Conservation (phyloP, 225 moss, liverwort and hornwort genomes). For the Neckera pumila region DNA sequence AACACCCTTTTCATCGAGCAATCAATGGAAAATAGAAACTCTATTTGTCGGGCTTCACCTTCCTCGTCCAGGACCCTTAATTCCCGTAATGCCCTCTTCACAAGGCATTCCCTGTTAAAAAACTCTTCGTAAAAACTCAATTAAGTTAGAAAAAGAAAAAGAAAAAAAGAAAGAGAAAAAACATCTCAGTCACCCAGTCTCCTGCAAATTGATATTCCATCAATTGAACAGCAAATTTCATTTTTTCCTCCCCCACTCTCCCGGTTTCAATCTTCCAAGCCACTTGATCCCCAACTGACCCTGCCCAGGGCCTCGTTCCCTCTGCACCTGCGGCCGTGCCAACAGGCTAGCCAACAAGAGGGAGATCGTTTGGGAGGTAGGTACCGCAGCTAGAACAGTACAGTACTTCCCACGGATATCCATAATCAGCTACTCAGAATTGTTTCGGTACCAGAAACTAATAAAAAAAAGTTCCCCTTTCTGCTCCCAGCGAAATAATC, state of each 20-base stretch:
- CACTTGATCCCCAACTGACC: neutral
- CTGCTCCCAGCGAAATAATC: neutral
- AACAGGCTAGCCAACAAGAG: neutral
- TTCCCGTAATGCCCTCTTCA: too few species aligned
- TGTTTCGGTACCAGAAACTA: neutral
- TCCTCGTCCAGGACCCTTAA: too few species aligned
- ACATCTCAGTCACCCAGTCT: too few species aligned
- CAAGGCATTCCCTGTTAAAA: too few species aligned
- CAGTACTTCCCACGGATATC: neutral
- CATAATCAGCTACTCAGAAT: neutral
- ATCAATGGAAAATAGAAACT: too few species aligned
- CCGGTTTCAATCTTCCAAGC: neutral
- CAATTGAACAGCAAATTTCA: too few species aligned
- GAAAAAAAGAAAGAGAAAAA: neutral
- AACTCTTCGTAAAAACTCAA: neutral
- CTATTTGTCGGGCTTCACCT: too few species aligned
- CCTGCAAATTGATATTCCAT: neutral
- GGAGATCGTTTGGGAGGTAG: neutral
- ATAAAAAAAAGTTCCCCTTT: neutral
- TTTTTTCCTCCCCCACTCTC: neutral
- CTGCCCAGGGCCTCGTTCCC: neutral
- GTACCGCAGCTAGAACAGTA: neutral
- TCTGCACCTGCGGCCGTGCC: neutral
- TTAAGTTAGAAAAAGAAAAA: neutral
- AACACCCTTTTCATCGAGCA: too few species aligned